Percentiles rank a stretch among this genome's conserved stretches.
phyloP scores from a whole-genome alignment of 306 rosid genomes.

The Rosa lucieae region DNA sequence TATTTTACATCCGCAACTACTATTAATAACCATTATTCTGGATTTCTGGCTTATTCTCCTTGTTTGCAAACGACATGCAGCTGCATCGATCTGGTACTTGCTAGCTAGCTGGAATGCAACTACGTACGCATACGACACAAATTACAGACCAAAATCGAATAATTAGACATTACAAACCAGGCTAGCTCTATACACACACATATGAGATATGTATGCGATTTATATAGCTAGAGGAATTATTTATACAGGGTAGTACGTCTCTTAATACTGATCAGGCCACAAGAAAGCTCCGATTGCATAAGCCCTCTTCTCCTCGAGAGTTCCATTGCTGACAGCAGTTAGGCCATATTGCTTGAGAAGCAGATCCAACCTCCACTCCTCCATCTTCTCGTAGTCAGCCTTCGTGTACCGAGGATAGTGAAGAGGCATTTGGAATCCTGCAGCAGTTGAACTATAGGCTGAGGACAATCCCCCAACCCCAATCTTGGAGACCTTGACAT shows the following conservation, averaged over 20 bases:
- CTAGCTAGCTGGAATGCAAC: not conserved
- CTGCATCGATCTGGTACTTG: not conserved
- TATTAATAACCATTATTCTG: not conserved
- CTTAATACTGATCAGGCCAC: conserved; percentile 65
- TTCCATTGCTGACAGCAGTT: conserved; percentile 32
- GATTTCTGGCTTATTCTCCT: not conserved
- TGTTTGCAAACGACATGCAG: not conserved
- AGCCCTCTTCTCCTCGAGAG: conserved; percentile 54
- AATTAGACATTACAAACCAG: not conserved
- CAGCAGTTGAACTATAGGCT: not conserved
- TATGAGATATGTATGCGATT: not conserved
- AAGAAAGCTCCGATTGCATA: conserved; percentile 69
- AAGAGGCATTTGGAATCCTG: conserved; percentile 71
- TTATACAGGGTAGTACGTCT: not conserved
- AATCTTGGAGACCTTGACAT: not conserved
- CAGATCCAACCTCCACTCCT: conserved; percentile 68
- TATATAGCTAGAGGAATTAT: not conserved
- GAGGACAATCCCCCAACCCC: conserved; percentile 5
- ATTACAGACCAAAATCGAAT: not conserved
- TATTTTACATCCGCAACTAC: not conserved
- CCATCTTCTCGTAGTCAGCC: conserved; percentile 69
- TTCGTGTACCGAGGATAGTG: conserved; percentile 71
- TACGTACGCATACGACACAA: not conserved
- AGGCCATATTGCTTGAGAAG: conserved; percentile 73
- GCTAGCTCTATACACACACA: not conserved